Evolutionary conservation across 2,329 filamentous ascomycete species (phyloP).

Genomic region (Dactylella cylindrospora): DNA sequence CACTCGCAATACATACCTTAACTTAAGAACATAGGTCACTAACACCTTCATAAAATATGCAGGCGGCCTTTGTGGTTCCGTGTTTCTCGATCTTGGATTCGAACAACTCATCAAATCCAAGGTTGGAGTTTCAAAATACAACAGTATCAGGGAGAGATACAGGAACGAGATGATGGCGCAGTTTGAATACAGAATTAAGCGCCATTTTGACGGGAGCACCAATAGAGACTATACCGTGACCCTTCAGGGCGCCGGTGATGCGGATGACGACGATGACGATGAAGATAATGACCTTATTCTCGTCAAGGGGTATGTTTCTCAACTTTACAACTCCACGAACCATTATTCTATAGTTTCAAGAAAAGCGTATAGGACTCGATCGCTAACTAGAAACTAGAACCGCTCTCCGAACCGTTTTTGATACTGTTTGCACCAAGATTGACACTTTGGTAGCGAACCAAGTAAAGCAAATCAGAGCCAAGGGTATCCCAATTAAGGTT

Average conservation of each 20-base stretch:
- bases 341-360: no score
- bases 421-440: slow-evolving; percentile 8
- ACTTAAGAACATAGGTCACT: neutral
- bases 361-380: no score
- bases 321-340: neutral
- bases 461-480: neutral
- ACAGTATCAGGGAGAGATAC: neutral
- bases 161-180: slow-evolving; percentile 5
- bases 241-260: slow-evolving; percentile 1
- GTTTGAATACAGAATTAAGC: slow-evolving; percentile 15
- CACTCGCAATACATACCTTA: neutral
- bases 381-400: neutral
- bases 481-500: neutral
- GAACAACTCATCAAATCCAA: slow-evolving; percentile 53
- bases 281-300: slow-evolving; percentile 7
- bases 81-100: slow-evolving; percentile 68
- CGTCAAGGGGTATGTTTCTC: slow-evolving; percentile 3
- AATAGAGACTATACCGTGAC: neutral
- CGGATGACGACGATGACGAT: slow-evolving; percentile 4
- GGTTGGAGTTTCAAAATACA: slow-evolving; percentile 9
- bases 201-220: slow-evolving; percentile 2
- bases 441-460: slow-evolving; percentile 11
- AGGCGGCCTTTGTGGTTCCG: slow-evolving; percentile 73
- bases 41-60: no score
- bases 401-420: neutral